A percentile compares a stretch with the other conserved stretches of the same genome.
Evolutionary conservation across 768 basidiomycete genomes (phyloP).

Genomic region (Daedalea quercina): DNA sequence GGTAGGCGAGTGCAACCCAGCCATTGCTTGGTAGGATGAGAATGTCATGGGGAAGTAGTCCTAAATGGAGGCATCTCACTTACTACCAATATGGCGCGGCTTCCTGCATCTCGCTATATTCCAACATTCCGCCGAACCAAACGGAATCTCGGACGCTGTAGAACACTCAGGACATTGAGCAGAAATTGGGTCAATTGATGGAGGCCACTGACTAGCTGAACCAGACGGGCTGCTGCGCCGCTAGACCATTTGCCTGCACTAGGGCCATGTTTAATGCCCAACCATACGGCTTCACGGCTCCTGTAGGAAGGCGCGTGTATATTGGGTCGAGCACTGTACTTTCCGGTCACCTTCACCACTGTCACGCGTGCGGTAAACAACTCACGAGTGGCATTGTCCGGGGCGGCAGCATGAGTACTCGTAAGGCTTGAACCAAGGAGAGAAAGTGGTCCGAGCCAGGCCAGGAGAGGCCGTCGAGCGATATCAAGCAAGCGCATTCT

Average conservation of each 20-base stretch:
- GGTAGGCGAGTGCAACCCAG: slow-evolving; percentile 1
- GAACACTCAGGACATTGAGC: background rate
- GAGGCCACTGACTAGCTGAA: slow-evolving; percentile 1
- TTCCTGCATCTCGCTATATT: slow-evolving; percentile 3
- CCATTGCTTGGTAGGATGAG: background rate
- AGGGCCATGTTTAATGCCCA: slow-evolving; percentile 1
- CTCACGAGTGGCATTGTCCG: too few species aligned
- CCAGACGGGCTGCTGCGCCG: background rate
- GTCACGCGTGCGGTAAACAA: too few species aligned
- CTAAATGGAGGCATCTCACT: background rate
- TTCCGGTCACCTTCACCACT: too few species aligned
- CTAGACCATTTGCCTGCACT: background rate
- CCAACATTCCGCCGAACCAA: background rate
- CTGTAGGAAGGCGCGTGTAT: background rate
- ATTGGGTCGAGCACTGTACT: background rate
- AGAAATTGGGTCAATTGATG: too few species aligned
- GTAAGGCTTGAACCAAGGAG: too few species aligned
- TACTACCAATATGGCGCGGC: slow-evolving; percentile 2
- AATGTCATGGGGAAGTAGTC: background rate
- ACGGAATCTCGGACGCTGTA: background rate
- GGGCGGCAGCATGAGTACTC: too few species aligned
- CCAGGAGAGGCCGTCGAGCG: too few species aligned
- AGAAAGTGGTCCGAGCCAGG: too few species aligned
- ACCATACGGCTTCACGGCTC: background rate
- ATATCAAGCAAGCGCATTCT: too few species aligned